These are phyloP conservation scores for Pseudogymnoascus sp. DNA, from an alignment of 2,329 filamentous ascomycete genomes.

Conservation along the genomic window DNA sequence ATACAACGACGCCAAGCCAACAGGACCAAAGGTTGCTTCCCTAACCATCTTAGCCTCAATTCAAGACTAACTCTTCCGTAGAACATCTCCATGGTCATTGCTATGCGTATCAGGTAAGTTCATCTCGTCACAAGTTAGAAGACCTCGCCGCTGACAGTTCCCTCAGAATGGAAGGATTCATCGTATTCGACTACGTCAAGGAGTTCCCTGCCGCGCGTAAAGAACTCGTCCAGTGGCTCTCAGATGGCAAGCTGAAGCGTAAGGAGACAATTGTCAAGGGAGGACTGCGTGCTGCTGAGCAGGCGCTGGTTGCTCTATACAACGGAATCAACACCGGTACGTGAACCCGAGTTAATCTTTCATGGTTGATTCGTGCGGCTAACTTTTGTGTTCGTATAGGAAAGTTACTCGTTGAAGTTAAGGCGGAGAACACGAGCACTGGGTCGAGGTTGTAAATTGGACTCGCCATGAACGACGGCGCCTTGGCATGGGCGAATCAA, in stretches of 20 bases:
- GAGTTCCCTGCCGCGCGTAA: conserved; percentile 50
- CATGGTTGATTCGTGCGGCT: not conserved
- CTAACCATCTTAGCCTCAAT: not conserved
- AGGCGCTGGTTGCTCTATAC: conserved; percentile 56
- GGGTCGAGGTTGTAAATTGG: conserved; percentile 27
- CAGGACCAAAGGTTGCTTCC: conserved; percentile 42
- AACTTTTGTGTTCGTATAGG: conserved; percentile 15
- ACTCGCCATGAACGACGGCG: not conserved
- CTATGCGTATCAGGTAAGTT: conserved; percentile 43
- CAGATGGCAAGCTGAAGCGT: conserved; percentile 62
- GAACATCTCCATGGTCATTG: conserved; percentile 44
- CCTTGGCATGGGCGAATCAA: not conserved
- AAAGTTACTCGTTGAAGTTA: conserved; percentile 51
- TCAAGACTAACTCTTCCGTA: conserved; percentile 17
- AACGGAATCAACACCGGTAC: conserved; percentile 61
- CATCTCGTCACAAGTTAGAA: not conserved
- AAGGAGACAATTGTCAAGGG: conserved; percentile 64
- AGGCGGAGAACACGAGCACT: conserved; percentile 27
- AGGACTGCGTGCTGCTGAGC: conserved; percentile 56
- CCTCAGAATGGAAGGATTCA: conserved; percentile 60
- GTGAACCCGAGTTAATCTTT: conserved; percentile 8
- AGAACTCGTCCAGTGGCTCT: conserved; percentile 59
- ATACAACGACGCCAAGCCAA: conserved; percentile 52
- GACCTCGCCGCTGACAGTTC: conserved; percentile 18
- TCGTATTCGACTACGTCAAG: conserved; percentile 58